Percentiles rank a stretch among this genome's conserved stretches.
Conservation (phyloP, 805 yeast species). For the Tetrapisispora arboricola region DNA sequence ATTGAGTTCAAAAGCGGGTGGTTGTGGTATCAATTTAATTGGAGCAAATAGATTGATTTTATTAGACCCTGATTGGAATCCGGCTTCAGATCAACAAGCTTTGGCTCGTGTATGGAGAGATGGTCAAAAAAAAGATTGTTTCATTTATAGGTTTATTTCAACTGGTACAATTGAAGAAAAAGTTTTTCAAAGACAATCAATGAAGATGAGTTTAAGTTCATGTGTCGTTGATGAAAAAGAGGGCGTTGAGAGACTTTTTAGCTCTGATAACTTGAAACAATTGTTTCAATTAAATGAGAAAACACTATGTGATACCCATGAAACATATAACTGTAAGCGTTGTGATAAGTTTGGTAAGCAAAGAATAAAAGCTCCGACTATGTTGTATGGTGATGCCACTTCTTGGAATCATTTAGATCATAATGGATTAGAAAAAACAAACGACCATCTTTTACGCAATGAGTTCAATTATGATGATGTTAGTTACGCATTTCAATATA, state of each 20-base stretch:
- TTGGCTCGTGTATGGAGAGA: conserved; percentile 98
- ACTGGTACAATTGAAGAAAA: conserved; percentile 96
- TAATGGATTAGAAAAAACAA: conserved; percentile 48
- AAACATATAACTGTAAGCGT: conserved; percentile 78
- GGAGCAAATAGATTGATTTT: conserved; percentile 89
- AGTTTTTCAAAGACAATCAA: conserved; percentile 89
- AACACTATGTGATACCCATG: conserved; percentile 84
- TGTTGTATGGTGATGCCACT: conserved; percentile 95
- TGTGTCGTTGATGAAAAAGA: conserved; percentile 96
- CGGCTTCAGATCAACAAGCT: conserved; percentile 97
- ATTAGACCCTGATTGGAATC: conserved; percentile 95
- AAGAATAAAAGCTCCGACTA: conserved; percentile 56
- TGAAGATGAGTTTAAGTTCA: conserved; percentile 85
- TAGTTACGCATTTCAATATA: conserved; percentile 84
- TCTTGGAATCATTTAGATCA: conserved; percentile 90
- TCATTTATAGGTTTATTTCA: conserved; percentile 83
- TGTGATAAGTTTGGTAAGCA: conserved; percentile 56
- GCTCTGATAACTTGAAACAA: conserved; percentile 67
- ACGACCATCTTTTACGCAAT: conserved; percentile 67
- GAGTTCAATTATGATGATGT: conserved; percentile 63
- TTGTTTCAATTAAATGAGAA: conserved; percentile 60
- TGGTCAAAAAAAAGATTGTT: conserved; percentile 95
- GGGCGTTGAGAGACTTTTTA: conserved; percentile 86
- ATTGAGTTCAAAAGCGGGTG: conserved; percentile 93
- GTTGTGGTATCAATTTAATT: conserved; percentile 93